phyloP scores from a whole-genome alignment of 1,284 basidiomycete genomes.

The Coriolopsis trogii region DNA sequence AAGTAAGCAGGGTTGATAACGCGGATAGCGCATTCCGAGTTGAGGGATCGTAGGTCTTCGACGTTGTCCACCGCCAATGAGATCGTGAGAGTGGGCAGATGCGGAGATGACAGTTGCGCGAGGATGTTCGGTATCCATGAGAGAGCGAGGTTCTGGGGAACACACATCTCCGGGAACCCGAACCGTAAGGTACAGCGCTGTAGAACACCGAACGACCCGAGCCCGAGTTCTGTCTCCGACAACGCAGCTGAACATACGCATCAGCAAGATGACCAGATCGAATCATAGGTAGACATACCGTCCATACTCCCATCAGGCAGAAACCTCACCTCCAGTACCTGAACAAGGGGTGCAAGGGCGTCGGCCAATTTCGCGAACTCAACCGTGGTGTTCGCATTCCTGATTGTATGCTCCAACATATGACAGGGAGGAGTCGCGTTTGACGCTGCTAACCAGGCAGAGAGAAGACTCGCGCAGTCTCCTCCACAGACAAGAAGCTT shows the following conservation, averaged over 20 bases:
- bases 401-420: neutral
- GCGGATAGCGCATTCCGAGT: constrained; percentile 31
- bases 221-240: constrained; percentile 11
- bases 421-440: neutral
- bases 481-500: neutral
- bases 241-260: constrained; percentile 7
- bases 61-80: constrained; percentile 28
- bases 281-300: neutral
- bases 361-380: neutral
- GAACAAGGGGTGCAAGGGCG: neutral
- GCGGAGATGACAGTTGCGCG: constrained; percentile 20
- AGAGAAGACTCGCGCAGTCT: neutral
- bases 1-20: constrained; percentile 24
- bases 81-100: constrained; percentile 22
- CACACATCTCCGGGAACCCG: constrained; percentile 31
- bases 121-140: constrained; percentile 23
- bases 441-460: neutral
- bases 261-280: neutral
- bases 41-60: constrained; percentile 27
- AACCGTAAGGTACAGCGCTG: constrained; percentile 24
- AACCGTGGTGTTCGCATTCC: neutral
- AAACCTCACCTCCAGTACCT: constrained; percentile 9
- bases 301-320: constrained; percentile 13
- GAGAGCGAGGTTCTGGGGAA: constrained; percentile 26
- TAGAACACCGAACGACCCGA: constrained; percentile 15